Evolutionary conservation across 2,329 filamentous ascomycete species (phyloP).

Genomic region (Cladosporium sp.): DNA sequence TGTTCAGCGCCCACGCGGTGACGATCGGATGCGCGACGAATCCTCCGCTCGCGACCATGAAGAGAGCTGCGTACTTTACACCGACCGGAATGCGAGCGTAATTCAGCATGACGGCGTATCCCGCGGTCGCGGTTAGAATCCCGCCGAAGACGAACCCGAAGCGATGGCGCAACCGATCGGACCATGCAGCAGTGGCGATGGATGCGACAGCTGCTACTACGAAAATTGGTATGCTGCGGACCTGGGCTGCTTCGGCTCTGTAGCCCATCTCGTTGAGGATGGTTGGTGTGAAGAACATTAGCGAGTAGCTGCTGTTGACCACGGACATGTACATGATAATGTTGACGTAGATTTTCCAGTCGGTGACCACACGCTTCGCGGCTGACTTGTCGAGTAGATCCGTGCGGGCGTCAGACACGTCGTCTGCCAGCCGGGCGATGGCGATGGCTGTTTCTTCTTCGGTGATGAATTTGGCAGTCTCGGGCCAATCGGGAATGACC

Average conservation of each 20-base stretch:
- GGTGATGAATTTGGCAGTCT: slow-evolving; percentile 47
- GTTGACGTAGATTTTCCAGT: slow-evolving; percentile 50
- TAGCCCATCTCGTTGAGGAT: slow-evolving; percentile 46
- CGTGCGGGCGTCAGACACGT: slow-evolving; percentile 49
- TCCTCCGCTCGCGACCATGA: slow-evolving; percentile 55
- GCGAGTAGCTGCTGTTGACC: slow-evolving; percentile 51
- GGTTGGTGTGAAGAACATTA: slow-evolving; percentile 43
- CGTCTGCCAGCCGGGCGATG: slow-evolving; percentile 40
- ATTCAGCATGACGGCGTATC: slow-evolving; percentile 57
- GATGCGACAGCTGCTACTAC: slow-evolving; percentile 41
- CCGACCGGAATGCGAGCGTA: slow-evolving; percentile 48
- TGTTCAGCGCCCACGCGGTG: slow-evolving; percentile 59
- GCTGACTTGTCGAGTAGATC: slow-evolving; percentile 53
- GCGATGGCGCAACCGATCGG: slow-evolving; percentile 53
- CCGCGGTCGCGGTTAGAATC: slow-evolving; percentile 51
- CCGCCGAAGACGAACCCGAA: slow-evolving; percentile 57
- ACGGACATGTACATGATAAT: slow-evolving; percentile 35
- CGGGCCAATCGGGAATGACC: slow-evolving; percentile 46
- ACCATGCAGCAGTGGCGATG: slow-evolving; percentile 46
- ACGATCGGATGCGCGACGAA: slow-evolving; percentile 57
- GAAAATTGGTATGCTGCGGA: slow-evolving; percentile 37
- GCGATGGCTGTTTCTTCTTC: slow-evolving; percentile 48
- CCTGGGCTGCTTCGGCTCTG: slow-evolving; percentile 40
- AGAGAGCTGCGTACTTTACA: too few species aligned
- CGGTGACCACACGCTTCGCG: slow-evolving; percentile 48